A percentile compares a stretch with the other conserved stretches of the same genome.
These are phyloP conservation scores for Pestalotiopsis sp. DNA, from an alignment of 2,329 filamentous ascomycete genomes.

Conservation along the genomic window DNA sequence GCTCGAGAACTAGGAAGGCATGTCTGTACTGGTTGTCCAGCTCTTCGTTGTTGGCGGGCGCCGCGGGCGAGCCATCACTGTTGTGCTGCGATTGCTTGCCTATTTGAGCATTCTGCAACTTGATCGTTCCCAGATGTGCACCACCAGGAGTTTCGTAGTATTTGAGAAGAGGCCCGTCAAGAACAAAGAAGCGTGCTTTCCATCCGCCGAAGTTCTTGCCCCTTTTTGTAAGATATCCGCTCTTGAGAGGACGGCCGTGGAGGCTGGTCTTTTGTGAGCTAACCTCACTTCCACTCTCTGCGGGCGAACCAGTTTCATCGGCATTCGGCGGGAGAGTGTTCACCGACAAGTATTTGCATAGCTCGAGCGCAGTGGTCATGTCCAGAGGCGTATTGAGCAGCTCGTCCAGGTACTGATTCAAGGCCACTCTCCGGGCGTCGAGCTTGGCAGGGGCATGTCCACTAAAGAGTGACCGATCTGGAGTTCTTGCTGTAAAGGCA, in stretches of 20 bases:
- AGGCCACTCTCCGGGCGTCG: conserved; percentile 78
- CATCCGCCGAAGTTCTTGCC: conserved; percentile 99
- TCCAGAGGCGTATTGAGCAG: conserved; percentile 84
- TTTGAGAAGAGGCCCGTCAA: conserved; percentile 68
- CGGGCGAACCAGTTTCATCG: conserved; percentile 52
- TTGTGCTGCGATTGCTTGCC: conserved; percentile 81
- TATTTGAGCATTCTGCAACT: conserved; percentile 87
- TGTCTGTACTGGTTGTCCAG: conserved; percentile 94
- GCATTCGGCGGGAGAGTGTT: conserved; percentile 64
- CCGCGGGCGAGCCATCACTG: conserved; percentile 65
- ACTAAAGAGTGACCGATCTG: conserved; percentile 83
- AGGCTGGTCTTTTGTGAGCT: conserved; percentile 51
- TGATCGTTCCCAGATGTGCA: conserved; percentile 90
- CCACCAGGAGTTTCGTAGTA: conserved; percentile 94
- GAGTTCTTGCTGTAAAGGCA: conserved; percentile 75
- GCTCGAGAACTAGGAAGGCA: conserved; percentile 91
- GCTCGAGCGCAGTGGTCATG: conserved; percentile 72
- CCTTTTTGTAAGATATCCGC: conserved; percentile 92
- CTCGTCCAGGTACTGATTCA: conserved; percentile 85
- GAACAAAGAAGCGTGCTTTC: conserved; percentile 77
- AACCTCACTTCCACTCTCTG: conserved; percentile 40
- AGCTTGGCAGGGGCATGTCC: conserved; percentile 94
- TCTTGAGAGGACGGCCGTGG: conserved; percentile 72
- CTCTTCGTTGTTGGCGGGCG: conserved; percentile 64
- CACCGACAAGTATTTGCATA: conserved; percentile 85